phyloP scores from a whole-genome alignment of 2,329 filamentous ascomycete genomes.

The Hansfordia pulvinata region DNA sequence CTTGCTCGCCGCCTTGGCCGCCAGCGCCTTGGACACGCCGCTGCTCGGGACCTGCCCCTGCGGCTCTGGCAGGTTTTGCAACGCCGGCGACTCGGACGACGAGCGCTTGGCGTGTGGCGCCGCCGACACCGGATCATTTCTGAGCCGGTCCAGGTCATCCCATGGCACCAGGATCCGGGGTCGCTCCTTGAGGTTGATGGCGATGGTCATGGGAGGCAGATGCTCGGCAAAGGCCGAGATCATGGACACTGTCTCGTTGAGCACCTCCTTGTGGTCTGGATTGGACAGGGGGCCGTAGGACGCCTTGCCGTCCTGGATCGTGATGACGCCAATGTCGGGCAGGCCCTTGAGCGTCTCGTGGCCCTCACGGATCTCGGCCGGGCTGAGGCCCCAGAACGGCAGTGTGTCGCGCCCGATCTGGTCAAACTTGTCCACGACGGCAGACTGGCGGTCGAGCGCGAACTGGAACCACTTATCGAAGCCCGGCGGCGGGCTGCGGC shows the following conservation, averaged over 20 bases:
- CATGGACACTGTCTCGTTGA: conserved; percentile 45
- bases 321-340: conserved; percentile 31
- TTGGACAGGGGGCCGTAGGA: conserved; percentile 20
- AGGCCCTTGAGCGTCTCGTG: conserved; percentile 24
- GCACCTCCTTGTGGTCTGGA: conserved; percentile 17
- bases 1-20: neutral
- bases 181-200: conserved; percentile 68
- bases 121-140: too few relatives aligned
- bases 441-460: conserved; percentile 52
- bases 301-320: conserved; percentile 52
- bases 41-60: conserved; percentile 3
- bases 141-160: conserved; percentile 43
- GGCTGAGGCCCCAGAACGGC: conserved; percentile 66
- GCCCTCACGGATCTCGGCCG: conserved; percentile 51
- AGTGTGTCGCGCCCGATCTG: conserved; percentile 62
- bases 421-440: conserved; percentile 68
- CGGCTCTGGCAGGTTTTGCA: too few relatives aligned
- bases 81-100: too few relatives aligned
- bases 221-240: conserved; percentile 57
- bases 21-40: conserved; percentile 1
- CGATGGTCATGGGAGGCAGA: conserved; percentile 72
- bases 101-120: too few relatives aligned
- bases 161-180: conserved; percentile 60
- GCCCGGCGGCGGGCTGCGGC: conserved; percentile 60
- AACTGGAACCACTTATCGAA: conserved; percentile 81